A percentile compares a stretch with the other conserved stretches of the same genome.
phyloP scores from a whole-genome alignment of 2,329 filamentous ascomycete species.

The Ophiostoma sp. region DNA sequence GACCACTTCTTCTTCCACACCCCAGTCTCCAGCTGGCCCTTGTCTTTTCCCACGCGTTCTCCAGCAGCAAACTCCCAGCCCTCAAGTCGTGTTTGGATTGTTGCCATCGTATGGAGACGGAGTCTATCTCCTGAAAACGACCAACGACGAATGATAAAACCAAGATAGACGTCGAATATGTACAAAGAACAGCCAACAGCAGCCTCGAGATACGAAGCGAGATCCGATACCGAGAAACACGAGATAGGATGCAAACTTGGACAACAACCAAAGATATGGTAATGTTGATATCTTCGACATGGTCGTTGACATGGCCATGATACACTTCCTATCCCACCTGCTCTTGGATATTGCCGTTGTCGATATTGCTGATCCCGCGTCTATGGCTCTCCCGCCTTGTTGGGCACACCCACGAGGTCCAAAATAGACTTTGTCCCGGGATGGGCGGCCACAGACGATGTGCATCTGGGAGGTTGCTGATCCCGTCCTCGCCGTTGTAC shows the following conservation, averaged over 20 bases:
- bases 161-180: not conserved
- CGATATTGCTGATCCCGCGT: not conserved
- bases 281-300: not conserved
- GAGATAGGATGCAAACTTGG: not conserved
- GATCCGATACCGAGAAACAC: not conserved
- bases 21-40: not conserved
- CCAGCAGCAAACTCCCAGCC: not conserved
- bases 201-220: not conserved
- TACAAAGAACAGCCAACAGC: not conserved
- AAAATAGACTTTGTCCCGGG: not conserved
- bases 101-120: constrained; percentile 16
- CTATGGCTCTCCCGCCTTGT: not conserved
- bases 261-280: not conserved
- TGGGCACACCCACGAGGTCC: not conserved
- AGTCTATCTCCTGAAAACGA: not conserved
- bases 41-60: not conserved
- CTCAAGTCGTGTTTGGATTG: constrained; percentile 15
- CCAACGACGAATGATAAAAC: not conserved
- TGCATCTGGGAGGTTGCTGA: not conserved
- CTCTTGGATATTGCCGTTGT: not conserved
- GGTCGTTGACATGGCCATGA: not conserved
- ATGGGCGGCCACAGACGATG: not conserved
- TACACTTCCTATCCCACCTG: not conserved
- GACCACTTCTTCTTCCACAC: not conserved
- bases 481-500: not conserved